These are phyloP conservation scores for Echeveria elegans DNA, from an alignment of 164 flowering plant species.

Conservation along the genomic window DNA sequence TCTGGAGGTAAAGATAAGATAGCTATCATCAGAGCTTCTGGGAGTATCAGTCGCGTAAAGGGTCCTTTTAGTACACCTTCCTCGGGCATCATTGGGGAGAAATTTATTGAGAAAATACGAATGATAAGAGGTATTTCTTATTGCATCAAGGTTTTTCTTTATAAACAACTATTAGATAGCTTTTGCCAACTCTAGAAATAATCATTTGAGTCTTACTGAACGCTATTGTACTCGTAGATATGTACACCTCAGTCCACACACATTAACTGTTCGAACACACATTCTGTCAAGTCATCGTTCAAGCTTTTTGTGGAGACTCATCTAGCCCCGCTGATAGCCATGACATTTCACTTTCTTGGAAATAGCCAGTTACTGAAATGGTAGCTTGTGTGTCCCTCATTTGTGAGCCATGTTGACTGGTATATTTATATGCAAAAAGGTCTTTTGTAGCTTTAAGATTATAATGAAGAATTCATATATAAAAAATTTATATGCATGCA, in stretches of 20 bases:
- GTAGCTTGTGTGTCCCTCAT: not conserved
- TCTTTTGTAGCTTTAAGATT: not conserved
- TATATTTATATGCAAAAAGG: not conserved
- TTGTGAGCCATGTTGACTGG: not conserved
- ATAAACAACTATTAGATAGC: not conserved
- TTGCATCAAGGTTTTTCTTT: no score
- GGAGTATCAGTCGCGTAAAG: conserved; percentile 72
- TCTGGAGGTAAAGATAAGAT: conserved; percentile 26
- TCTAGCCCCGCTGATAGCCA: no score
- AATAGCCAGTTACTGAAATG: no score
- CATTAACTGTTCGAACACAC: not conserved
- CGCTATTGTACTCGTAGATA: not conserved
- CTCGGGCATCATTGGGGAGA: conserved; percentile 67
- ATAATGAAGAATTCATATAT: no score
- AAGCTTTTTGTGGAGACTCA: no score
- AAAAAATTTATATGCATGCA: no score
- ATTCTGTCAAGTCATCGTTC: conserved; percentile 39
- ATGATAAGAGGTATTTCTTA: conserved; percentile 35
- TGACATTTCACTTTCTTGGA: no score
- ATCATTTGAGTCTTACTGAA: not conserved
- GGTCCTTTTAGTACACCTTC: conserved; percentile 48
- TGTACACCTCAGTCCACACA: not conserved
- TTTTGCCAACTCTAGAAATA: not conserved
- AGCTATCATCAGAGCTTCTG: conserved; percentile 89
- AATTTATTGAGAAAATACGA: conserved; percentile 64